phyloP scores from a whole-genome alignment of 106 monocot genomes.

The Dioscorea dumetorum region DNA sequence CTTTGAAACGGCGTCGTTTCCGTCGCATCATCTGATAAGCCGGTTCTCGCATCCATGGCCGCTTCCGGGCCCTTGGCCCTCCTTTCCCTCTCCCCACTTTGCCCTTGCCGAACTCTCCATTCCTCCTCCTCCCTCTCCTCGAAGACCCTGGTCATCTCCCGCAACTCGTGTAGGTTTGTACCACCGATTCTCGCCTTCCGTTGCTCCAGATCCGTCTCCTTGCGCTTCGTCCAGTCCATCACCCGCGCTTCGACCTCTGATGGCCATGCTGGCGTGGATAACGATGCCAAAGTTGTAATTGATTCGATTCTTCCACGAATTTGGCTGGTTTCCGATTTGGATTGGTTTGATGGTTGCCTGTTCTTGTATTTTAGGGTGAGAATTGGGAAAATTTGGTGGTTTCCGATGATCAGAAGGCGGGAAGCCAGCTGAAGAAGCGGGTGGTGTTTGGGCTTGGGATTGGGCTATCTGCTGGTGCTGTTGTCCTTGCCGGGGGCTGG shows the following conservation, averaged over 20 bases:
- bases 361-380: background rate
- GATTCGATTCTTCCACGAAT: too few species aligned
- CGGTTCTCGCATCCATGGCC: background rate
- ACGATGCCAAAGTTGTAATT: too few species aligned
- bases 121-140: background rate
- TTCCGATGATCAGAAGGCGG: conserved; percentile 20
- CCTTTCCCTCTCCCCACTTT: conserved; percentile 1
- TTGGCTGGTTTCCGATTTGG: too few species aligned
- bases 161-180: background rate
- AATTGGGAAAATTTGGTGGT: background rate
- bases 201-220: background rate
- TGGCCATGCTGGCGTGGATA: too few species aligned
- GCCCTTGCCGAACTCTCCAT: background rate
- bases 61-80: background rate
- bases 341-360: too few species aligned
- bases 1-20: too few species aligned
- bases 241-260: too few species aligned
- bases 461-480: conserved; percentile 58
- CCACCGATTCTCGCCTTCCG: conserved; percentile 3
- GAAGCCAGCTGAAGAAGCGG: conserved; percentile 51
- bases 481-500: conserved; percentile 83
- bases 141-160: background rate
- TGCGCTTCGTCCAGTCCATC: too few species aligned
- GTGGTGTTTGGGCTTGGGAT: conserved; percentile 74
- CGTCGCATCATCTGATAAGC: too few species aligned